Base-by-base conservation (phyloP, 1,139 yeast species). In the Taphrina populina region DNA sequence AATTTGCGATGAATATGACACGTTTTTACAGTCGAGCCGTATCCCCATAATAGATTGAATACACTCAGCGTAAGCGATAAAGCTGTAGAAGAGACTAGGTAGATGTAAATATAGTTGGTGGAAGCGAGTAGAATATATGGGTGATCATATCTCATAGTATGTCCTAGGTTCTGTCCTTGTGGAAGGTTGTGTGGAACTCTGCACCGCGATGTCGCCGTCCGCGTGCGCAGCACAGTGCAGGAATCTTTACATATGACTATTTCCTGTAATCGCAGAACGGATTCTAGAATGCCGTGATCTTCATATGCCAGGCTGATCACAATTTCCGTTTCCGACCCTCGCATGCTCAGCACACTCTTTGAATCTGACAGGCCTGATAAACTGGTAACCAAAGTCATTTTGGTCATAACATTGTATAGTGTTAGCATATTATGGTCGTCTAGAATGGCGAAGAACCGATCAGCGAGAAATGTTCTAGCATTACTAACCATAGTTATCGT, bases 81-180 rank as follows among this genome's bases (percentile, higher is more conserved):
- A 5, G 47, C 37, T 8, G 34, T 43, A 17, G 47, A 43, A 4
- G 29, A 21, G 2, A 43, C 29, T 11, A 21, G 11, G 37, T 30
- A 30, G 2, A 32, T 15, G 11, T 2, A 19, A 17, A 43, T 30
- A 2, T 30, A 29, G 15, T 43, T 43, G 1, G 27, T 17, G 1
- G 6, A 8, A 10, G 47, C 29, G 6, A 43, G 29, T 13, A 30
- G 32, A 29, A 43, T 10, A 37, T 43, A 43, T 4, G 47, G 47
- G 13, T 43, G 37, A 21, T 17, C 23, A 43, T 43, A 43, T n/a
- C n/a, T n/a, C n/a, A n/a, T n/a, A n/a, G n/a, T n/a, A n/a, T n/a
- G n/a, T n/a, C n/a, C n/a, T 19, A 21, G 37, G 20, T 26, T 40
- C 30, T n/a, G 21, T n/a, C n/a, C 35, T 6, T 32, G 35, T 32